Percentiles rank a stretch among this genome's conserved stretches.
Conservation (phyloP, 2,329 filamentous ascomycete genomes). For the Fusarium begoniae region DNA sequence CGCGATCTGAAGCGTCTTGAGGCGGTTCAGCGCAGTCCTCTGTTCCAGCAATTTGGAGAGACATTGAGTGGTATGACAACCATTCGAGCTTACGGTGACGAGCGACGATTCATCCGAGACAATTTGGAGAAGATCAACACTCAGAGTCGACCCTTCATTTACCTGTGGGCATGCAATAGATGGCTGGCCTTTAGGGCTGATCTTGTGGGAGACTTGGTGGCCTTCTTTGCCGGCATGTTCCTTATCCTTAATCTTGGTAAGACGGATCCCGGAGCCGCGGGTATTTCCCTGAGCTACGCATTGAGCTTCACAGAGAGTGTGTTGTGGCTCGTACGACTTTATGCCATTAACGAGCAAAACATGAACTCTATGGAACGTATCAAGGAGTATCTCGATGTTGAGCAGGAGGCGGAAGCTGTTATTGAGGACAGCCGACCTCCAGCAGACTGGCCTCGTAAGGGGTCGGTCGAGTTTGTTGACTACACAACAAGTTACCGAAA, state of each 20-base stretch:
- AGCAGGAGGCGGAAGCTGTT: constrained; percentile 86
- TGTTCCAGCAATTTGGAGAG: constrained; percentile 98
- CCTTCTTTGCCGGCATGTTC: constrained; percentile 93
- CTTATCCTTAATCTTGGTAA: constrained; percentile 83
- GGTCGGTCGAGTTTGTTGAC: constrained; percentile 84
- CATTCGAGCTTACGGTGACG: constrained; percentile 95
- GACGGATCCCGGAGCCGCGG: constrained; percentile 90
- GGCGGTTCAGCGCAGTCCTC: constrained; percentile 89
- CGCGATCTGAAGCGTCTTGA: constrained; percentile 94
- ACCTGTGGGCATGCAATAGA: constrained; percentile 94
- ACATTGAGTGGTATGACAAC: constrained; percentile 95
- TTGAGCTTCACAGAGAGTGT: constrained; percentile 98
- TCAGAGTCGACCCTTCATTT: constrained; percentile 93
- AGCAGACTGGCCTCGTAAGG: constrained; percentile 83
- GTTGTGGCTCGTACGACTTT: constrained; percentile 93
- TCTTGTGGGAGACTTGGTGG: constrained; percentile 86
- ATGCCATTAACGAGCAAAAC: constrained; percentile 96
- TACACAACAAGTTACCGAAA: constrained; percentile 91
- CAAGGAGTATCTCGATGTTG: constrained; percentile 95
- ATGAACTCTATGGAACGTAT: constrained; percentile 99
- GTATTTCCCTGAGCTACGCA: constrained; percentile 93
- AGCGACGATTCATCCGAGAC: constrained; percentile 90
- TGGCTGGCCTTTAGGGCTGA: constrained; percentile 96
- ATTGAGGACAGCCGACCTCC: constrained; percentile 82
- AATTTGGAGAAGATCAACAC: constrained; percentile 89